phyloP scores from a whole-genome alignment of 2,329 filamentous ascomycete species.

The Berkeleyomyces rouxiae region DNA sequence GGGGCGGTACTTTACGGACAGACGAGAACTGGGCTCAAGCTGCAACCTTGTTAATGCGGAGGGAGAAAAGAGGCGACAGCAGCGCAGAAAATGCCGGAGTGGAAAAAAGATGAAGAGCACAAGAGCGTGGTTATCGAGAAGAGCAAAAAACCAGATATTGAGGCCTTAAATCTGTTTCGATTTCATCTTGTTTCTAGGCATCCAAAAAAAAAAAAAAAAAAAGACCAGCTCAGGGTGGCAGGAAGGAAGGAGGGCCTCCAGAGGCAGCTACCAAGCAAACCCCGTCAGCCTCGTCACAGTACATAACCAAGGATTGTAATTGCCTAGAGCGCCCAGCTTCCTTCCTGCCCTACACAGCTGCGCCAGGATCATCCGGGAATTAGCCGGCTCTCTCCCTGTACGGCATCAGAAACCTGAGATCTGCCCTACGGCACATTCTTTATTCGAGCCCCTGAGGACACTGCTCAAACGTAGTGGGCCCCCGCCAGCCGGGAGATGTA shows the following conservation, averaged over 20 bases:
- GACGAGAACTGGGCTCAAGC: neutral
- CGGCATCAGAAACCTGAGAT: neutral
- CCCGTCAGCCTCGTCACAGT: neutral
- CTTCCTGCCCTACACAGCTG: neutral
- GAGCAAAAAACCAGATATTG: neutral
- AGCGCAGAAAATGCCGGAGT: neutral
- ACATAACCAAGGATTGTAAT: neutral
- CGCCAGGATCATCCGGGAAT: neutral
- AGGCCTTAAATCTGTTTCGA: neutral
- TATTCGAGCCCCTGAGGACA: too few species aligned
- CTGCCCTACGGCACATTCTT: neutral
- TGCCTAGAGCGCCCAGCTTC: neutral
- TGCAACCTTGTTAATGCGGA: neutral
- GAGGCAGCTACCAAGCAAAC: neutral
- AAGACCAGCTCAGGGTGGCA: too few species aligned
- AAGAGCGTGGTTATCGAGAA: neutral
- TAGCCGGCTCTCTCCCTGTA: neutral
- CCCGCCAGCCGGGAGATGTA: too few species aligned
- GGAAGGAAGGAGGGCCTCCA: too few species aligned
- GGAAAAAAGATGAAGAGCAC: neutral
- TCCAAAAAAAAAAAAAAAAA: neutral
- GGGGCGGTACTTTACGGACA: conserved; percentile 1
- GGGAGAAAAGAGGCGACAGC: neutral
- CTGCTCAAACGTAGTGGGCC: too few species aligned
- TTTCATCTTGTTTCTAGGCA: neutral